phyloP scores from a whole-genome alignment of 257 asterid genomes.

The Solanum paucissectum region DNA sequence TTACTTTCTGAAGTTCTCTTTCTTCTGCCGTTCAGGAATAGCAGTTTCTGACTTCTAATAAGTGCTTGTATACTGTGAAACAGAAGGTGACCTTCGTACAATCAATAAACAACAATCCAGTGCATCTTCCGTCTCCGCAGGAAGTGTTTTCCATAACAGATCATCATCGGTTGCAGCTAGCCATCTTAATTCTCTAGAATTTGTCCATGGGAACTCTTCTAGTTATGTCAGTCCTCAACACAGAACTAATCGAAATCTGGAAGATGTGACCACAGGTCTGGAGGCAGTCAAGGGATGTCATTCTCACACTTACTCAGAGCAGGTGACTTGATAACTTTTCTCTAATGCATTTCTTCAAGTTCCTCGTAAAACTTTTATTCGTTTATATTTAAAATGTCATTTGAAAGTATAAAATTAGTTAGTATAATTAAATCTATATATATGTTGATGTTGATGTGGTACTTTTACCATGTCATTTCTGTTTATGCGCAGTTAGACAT shows the following conservation, averaged over 20 bases:
- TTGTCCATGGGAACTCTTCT: slow-evolving; percentile 10
- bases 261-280: slow-evolving; percentile 15
- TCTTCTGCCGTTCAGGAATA: background rate
- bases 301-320: slow-evolving; percentile 27
- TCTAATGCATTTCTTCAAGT: background rate
- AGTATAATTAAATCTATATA: background rate
- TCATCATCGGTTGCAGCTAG: slow-evolving; percentile 10
- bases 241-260: slow-evolving; percentile 14
- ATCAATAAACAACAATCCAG: slow-evolving; percentile 15
- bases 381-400: background rate
- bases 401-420: background rate
- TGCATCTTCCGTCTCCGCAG: slow-evolving; percentile 28
- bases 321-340: slow-evolving; percentile 27
- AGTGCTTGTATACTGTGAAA: slow-evolving; percentile 15
- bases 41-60: background rate
- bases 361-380: background rate
- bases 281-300: slow-evolving; percentile 14
- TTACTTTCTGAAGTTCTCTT: background rate
- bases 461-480: background rate
- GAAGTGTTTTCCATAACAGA: slow-evolving; percentile 17
- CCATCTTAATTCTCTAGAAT: slow-evolving; percentile 18
- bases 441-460: background rate
- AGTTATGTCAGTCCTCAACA: slow-evolving; percentile 3
- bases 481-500: slow-evolving; percentile 29
- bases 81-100: slow-evolving; percentile 17